phyloP scores from a whole-genome alignment of 345 rosid species.

The Pistacia integerrima region DNA sequence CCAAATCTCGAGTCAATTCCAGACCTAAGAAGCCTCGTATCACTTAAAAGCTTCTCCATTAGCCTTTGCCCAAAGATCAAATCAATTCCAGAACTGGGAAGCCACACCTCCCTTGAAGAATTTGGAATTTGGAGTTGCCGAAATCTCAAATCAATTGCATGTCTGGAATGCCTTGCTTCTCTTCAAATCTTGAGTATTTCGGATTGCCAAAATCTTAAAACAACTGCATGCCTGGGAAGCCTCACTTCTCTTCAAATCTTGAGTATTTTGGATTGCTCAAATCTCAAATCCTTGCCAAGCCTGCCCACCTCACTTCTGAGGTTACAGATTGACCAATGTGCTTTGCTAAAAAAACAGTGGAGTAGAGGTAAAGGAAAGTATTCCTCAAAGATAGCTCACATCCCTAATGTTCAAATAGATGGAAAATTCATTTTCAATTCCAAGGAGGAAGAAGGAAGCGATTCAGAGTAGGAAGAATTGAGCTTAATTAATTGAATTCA shows the following conservation, averaged over 20 bases:
- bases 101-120: neutral
- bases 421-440: neutral
- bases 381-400: neutral
- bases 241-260: neutral
- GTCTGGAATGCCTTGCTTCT: too few relatives aligned
- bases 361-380: neutral
- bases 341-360: neutral
- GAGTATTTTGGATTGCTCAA: fast-evolving
- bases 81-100: neutral
- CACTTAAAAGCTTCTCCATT: neutral
- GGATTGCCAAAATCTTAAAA: too few relatives aligned
- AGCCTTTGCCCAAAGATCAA: neutral
- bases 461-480: neutral
- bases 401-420: neutral
- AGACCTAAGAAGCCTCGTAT: neutral
- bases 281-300: neutral
- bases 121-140: fast-evolving
- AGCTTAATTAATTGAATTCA: too few relatives aligned
- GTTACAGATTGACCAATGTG: neutral
- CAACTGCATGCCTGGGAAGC: too few relatives aligned
- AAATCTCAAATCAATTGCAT: too few relatives aligned
- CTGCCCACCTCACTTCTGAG: neutral
- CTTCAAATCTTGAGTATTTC: neutral
- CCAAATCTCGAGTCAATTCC: neutral
- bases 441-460: neutral